Percentiles rank a stretch among this genome's conserved stretches.
These are phyloP conservation scores for Phytophthora capsici DNA, from an alignment of 352 stramenopile species.

Conservation along the genomic window DNA sequence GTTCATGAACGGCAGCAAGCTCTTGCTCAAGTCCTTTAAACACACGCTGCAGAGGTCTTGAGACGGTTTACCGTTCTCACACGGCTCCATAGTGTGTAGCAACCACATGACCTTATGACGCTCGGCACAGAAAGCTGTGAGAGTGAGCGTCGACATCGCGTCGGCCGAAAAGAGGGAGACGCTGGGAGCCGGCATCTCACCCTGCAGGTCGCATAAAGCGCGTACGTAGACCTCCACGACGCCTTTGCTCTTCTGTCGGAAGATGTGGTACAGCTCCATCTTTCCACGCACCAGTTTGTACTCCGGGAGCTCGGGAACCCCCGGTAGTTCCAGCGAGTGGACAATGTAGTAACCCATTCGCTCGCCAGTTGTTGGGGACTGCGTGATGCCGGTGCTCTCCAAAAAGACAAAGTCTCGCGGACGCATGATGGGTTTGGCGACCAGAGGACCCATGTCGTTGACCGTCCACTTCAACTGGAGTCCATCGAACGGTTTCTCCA, in stretches of 20 bases:
- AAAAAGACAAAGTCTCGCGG: constrained; percentile 54
- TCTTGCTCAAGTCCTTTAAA: constrained; percentile 47
- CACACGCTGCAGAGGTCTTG: constrained; percentile 42
- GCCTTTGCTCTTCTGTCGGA: constrained; percentile 44
- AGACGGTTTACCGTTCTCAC: constrained; percentile 31
- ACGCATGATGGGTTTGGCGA: constrained; percentile 37
- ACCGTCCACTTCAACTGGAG: constrained; percentile 49
- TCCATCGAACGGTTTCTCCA: constrained; percentile 37
- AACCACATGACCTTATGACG: constrained; percentile 58
- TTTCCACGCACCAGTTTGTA: constrained; percentile 53
- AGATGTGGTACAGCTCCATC: constrained; percentile 48
- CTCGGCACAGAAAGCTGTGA: constrained; percentile 36
- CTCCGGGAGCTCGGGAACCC: constrained; percentile 30
- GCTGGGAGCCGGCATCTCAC: constrained; percentile 36
- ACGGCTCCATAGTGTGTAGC: constrained; percentile 32
- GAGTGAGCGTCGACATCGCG: constrained; percentile 31
- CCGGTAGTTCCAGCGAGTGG: constrained; percentile 50
- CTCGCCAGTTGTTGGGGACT: constrained; percentile 39
- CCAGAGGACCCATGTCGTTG: constrained; percentile 40
- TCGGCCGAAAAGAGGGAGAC: constrained; percentile 38
- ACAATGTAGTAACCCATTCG: constrained; percentile 57
- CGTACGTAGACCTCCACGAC: constrained; percentile 53
- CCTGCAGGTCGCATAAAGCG: constrained; percentile 36
- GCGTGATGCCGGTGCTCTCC: constrained; percentile 49
- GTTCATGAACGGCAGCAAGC: constrained; percentile 42